Evolutionary conservation across 495 filamentous ascomycete genomes (phyloP), one percentile per base, ranked within the genome.

Genomic region (Aspergillus bridgeri): DNA sequence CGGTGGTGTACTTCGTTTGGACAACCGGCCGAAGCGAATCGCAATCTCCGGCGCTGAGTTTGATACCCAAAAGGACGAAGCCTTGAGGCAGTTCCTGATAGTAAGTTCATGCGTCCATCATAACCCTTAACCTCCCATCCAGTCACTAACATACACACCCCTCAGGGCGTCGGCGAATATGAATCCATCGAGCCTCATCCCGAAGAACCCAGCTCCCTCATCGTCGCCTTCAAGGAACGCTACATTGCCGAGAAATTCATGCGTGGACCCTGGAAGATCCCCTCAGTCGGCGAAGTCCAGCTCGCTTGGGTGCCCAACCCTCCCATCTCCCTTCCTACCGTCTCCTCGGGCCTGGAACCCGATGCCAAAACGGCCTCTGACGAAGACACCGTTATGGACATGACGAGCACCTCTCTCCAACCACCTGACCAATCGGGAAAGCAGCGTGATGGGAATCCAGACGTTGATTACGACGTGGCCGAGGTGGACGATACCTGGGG

Each of bases 171-270:
- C 53, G 89, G 90, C 51, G 91, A 96, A 59, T 92, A 89, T 63
- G 85, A 91, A 53, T 83, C 83, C 43, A 87, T 97, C 53, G 83
- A 91, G 53, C 73, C 79, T 1, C 84, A 87, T 60, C 81, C 86
- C 0, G 70, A 81, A 2, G 74, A 79, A 22, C 60, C 79, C 4
- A 75, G 85, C 60, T 80, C 80, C 22, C 67, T 88, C 69, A 59
- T 89, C 69, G 82, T 98, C 54, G 82, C 82, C 2, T 98, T 98
- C 70, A 92, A 89, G 61, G 91, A 98, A 63, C 87, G 94, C 44
- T 92, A 87, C 63, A 87, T 88, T 6, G 94, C 92, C 15, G 93
- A 97, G 72, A 89, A 89, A 65, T 89, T 93, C 69, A 86, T 91
- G 76, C 84, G 84, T 69, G 76, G 82, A 43, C 71, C 81, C 5